A percentile compares a stretch with the other conserved stretches of the same genome.
phyloP scores from a whole-genome alignment of 2,329 filamentous ascomycete species.

The Sporothrix dimorphospora region DNA sequence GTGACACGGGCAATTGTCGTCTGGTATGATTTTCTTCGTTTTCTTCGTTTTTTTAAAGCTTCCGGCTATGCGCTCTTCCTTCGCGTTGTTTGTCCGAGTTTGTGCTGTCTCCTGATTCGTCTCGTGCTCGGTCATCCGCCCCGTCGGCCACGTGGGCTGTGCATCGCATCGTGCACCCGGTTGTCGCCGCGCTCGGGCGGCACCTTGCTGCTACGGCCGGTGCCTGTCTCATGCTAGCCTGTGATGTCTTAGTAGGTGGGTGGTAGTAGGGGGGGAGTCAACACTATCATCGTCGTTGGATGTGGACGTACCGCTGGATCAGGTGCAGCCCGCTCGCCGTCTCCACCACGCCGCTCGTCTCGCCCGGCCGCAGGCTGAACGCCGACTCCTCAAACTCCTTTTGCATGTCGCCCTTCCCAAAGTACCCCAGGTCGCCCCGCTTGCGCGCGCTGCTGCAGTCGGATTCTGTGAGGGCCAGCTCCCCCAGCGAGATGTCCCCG shows the following conservation, averaged over 20 bases:
- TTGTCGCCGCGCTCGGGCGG: neutral
- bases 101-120: neutral
- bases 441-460: conserved; percentile 97
- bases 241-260: neutral
- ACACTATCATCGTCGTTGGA: no score
- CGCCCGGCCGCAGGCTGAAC: conserved; percentile 83
- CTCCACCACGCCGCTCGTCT: conserved; percentile 86
- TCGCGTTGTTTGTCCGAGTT: neutral
- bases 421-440: conserved; percentile 91
- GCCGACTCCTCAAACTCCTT: conserved; percentile 97
- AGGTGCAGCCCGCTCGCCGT: conserved; percentile 93
- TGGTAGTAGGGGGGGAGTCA: no score
- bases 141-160: neutral
- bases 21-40: neutral
- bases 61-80: neutral
- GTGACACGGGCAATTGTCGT: no score
- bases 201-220: conserved; percentile 3
- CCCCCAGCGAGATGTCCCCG: conserved; percentile 70
- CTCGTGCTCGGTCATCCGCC: neutral
- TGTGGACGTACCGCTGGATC: conserved; percentile 87
- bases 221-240: conserved; percentile 27
- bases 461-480: conserved; percentile 85
- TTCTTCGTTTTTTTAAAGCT: neutral
- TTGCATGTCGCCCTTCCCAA: conserved; percentile 95
- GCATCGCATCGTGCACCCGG: neutral